These are phyloP conservation scores for Phialophora macrospora DNA, from an alignment of 2,329 filamentous ascomycete genomes.

Conservation along the genomic window DNA sequence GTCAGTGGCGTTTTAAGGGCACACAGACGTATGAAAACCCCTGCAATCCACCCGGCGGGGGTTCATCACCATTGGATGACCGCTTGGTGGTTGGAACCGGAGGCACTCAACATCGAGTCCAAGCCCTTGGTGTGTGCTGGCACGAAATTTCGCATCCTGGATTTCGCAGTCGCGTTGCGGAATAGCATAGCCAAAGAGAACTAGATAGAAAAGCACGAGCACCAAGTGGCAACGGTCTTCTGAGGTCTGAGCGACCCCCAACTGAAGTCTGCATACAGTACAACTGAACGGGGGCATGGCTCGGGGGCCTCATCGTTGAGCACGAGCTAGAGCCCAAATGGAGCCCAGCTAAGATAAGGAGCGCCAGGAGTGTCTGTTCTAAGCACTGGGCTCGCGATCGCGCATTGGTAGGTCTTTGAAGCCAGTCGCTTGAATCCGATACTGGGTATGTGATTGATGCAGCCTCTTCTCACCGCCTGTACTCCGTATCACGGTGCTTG, in stretches of 20 bases:
- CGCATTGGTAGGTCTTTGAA: constrained; percentile 7
- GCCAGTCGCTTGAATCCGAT: constrained; percentile 6
- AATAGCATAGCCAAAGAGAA: neutral
- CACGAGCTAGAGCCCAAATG: neutral
- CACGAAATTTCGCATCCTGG: neutral
- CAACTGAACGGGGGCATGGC: neutral
- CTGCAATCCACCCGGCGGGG: constrained; percentile 21
- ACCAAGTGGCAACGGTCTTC: neutral
- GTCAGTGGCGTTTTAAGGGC: constrained; percentile 23
- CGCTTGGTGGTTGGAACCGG: neutral
- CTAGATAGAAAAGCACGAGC: neutral
- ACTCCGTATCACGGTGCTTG: neutral
- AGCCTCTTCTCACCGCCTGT: constrained; percentile 5
- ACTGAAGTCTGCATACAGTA: neutral
- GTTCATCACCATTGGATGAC: neutral
- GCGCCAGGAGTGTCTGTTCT: constrained; percentile 14
- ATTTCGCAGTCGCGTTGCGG: neutral
- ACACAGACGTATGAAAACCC: constrained; percentile 1
- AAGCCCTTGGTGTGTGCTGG: neutral
- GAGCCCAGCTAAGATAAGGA: neutral
- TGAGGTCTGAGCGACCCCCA: neutral
- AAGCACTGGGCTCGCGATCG: constrained; percentile 8
- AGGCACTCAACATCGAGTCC: neutral
- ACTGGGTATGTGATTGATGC: neutral
- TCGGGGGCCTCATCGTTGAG: neutral